Conservation (phyloP, 2,329 filamentous ascomycete genomes). For the Claviceps pusilla region DNA sequence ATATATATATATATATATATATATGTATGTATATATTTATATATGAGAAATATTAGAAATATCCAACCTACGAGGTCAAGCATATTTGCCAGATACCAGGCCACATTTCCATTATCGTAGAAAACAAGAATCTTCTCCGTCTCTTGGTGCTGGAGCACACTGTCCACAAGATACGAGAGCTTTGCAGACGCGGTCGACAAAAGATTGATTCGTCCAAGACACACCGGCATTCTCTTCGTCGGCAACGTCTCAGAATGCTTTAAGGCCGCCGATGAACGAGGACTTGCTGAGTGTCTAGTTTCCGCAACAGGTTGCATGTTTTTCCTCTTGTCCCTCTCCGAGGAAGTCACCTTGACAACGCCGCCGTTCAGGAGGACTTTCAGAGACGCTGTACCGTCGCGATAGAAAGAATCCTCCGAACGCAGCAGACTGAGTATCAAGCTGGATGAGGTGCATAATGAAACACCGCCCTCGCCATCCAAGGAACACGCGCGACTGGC, state of each 20-base stretch:
- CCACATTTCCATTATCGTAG: constrained; percentile 76
- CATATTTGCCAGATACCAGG: constrained; percentile 70
- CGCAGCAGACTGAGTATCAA: constrained; percentile 37
- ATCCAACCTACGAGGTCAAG: constrained; percentile 51
- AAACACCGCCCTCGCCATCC: constrained; percentile 33
- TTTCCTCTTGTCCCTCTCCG: constrained; percentile 20
- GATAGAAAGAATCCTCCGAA: constrained; percentile 22
- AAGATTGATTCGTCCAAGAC: constrained; percentile 45
- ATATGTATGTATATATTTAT: too few relatives aligned
- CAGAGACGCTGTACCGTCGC: constrained; percentile 26
- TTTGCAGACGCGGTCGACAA: constrained; percentile 78
- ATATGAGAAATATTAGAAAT: too few relatives aligned
- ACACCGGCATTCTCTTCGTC: constrained; percentile 18
- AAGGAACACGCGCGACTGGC: constrained; percentile 55
- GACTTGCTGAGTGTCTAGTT: constrained; percentile 3
- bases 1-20: too few relatives aligned
- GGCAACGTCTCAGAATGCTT: too few relatives aligned
- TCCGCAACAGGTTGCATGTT: too few relatives aligned
- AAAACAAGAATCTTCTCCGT: constrained; percentile 83
- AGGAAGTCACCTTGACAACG: constrained; percentile 24
- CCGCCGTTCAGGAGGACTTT: constrained; percentile 33
- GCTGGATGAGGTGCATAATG: constrained; percentile 32
- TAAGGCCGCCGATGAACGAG: too few relatives aligned
- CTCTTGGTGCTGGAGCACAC: constrained; percentile 50
- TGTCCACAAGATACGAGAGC: constrained; percentile 68